phyloP scores from a whole-genome alignment of 1,284 basidiomycete genomes.

The Erythrobasidium hasegawianum region DNA sequence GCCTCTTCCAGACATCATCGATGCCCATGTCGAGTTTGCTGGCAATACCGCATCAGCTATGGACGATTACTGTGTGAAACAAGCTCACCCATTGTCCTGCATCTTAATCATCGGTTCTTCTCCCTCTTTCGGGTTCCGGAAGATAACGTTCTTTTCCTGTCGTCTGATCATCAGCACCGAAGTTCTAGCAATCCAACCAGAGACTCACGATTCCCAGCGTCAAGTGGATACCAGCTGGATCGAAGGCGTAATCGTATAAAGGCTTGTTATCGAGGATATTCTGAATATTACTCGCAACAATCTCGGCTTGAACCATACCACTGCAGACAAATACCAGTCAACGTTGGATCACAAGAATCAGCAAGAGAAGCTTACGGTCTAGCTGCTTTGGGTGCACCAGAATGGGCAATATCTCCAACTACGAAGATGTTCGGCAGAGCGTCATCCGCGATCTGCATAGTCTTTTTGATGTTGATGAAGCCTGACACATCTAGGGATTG shows the following conservation, averaged over 20 bases:
- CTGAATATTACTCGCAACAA: constrained; percentile 48
- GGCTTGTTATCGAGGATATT: constrained; percentile 44
- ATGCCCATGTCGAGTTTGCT: constrained; percentile 39
- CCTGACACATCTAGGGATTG: constrained; percentile 32
- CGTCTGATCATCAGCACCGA: neutral
- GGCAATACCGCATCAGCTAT: neutral
- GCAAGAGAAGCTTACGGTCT: constrained; percentile 34
- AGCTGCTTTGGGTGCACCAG: constrained; percentile 62
- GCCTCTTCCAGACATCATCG: constrained; percentile 39
- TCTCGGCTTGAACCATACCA: constrained; percentile 44
- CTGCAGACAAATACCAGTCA: neutral
- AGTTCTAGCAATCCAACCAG: too few species aligned
- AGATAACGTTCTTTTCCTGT: constrained; percentile 37
- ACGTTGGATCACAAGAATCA: neutral
- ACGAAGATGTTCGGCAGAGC: constrained; percentile 61
- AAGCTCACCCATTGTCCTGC: constrained; percentile 37
- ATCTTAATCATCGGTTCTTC: constrained; percentile 36
- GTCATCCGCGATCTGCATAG: constrained; percentile 34
- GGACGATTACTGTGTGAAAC: neutral
- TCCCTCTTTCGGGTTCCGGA: constrained; percentile 37
- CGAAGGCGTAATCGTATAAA: constrained; percentile 23
- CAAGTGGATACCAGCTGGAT: constrained; percentile 41
- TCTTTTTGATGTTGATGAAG: constrained; percentile 36
- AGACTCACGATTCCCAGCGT: constrained; percentile 38
- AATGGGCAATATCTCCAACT: constrained; percentile 65